Evolutionary conservation across 2,329 filamentous ascomycete species (phyloP), one percentile per base, ranked within the genome.

Genomic region (Penicillium polonicum): DNA sequence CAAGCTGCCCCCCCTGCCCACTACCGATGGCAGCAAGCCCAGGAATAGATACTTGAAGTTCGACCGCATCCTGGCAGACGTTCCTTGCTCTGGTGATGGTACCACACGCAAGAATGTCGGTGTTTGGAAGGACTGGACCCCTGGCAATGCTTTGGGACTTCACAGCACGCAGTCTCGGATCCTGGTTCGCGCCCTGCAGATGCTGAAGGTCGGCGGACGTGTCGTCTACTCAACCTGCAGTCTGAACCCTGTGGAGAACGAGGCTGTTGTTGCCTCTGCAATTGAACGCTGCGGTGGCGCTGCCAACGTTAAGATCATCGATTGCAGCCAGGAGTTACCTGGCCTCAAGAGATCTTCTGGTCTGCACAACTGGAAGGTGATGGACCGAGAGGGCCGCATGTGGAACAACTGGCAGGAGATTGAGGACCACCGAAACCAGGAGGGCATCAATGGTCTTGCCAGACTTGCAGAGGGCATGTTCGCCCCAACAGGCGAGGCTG

Each of bases 161-260:
- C 90, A 97, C 75, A 79, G 86, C 35, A 95, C 91, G 1, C 94
- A 99, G 76, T 84, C 91, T 44, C 84, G 93, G 46, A 99, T 99
- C 65, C 81, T 99, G 48, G 90, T 96, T 56, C 88, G 94, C 60
- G 91, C 94, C 33, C 82, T 99, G 51, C 93, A 97, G 78, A 91
- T 99, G 87, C 85, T 99, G 65, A 97, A 97, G 80, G 89, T 91
- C 55, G 93, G 94, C 41, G 94, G 94, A 51, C 86, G 92, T 62
- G 90, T 97, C 29, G 93, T 99, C 52, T 99, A 97, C 79, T 97
- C 93, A 3, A 99, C 94, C 21, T 99, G 94, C 82, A 97, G 92
- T 75, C 91, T 99, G 90, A 99, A 99, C 77, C 94, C 94, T 0
- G 86, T 97, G 29, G 94, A 99, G 80, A 96, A 99, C 70, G 94